Conservation (phyloP, 1,284 basidiomycete genomes). For the Moesziomyces globuligerus region DNA sequence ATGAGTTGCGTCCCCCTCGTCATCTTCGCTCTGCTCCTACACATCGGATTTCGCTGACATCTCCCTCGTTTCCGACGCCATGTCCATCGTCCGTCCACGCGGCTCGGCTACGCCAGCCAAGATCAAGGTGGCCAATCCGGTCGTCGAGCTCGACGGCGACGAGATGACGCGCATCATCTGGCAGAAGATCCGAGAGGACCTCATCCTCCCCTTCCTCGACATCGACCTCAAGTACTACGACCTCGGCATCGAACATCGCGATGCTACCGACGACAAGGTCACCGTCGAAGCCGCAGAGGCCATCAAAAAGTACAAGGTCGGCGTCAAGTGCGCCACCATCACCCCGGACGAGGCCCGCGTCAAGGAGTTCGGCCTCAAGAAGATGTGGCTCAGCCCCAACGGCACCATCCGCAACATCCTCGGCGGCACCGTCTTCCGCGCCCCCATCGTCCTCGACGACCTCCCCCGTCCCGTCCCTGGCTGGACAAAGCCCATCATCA, state of each 20-base stretch:
- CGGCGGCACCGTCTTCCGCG: conserved; percentile 97
- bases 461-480: conserved; percentile 89
- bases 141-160: conserved; percentile 81
- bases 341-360: conserved; percentile 96
- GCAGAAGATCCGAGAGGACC: conserved; percentile 98
- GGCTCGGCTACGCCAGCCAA: conserved; percentile 44
- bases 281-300: conserved; percentile 94
- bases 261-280: conserved; percentile 91
- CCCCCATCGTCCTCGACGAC: conserved; percentile 90
- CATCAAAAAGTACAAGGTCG: conserved; percentile 67
- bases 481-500: conserved; percentile 95
- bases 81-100: conserved; percentile 43
- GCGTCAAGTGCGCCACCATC: conserved; percentile 86
- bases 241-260: conserved; percentile 89
- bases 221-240: conserved; percentile 99
- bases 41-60: not conserved
- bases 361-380: conserved; percentile 84
- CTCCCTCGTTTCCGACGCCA: conserved; percentile 4
- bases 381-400: conserved; percentile 75
- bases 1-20: too few relatives aligned
- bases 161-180: conserved; percentile 73
- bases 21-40: not conserved
- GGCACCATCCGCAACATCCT: conserved; percentile 85
- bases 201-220: conserved; percentile 93
- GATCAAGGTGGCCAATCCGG: conserved; percentile 87